Base-by-base conservation (phyloP, 257 asterid genomes). In the Hygrophila difformis region DNA sequence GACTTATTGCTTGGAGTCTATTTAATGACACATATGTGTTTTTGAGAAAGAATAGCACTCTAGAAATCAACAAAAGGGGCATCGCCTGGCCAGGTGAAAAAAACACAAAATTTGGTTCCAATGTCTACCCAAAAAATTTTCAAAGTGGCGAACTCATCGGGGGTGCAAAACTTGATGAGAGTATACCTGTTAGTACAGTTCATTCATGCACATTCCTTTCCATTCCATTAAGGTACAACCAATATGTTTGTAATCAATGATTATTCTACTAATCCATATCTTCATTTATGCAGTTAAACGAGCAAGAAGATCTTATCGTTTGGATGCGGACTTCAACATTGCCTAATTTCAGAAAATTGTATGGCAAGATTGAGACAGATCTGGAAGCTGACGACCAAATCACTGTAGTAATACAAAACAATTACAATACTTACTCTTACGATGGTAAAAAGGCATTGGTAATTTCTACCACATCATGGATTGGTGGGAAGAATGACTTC, bases 251-350 rank as follows among this genome's bases (percentile, higher is more conserved):
- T 9, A 0, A 12, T 12, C 37, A 6, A 33, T 5, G 10, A 33
- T 33, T 9, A 33, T 33, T 33, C 37, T 5, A 33, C 10, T 33
- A 2, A 3, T 45, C 12, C 14, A 17, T n/a, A 12, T 24, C 17
- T 45, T 24, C 18, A 2, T 45, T 3, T 71, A 31, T 14, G 31
- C 67, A 87, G 95, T 53, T 88, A 76, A 84, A 79, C 51, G 84
- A 88, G 64, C 97, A 88, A 65, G 97, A 88, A 82, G 93, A 88
- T 67, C 87, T 88, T 22, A 77, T 84, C 29, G 87, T 88, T 19
- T 88, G 95, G 97, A 78, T 88, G 97, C 41, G 97, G 57, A 78
- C 94, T 2, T 94, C 95, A 8, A 93, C 95, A 18, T 44, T 81
- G 31, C 94, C 95, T 8, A 69, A 34, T 10, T 88, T 88, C 76